Evolutionary conservation across 371 early-diverging fungal species (phyloP).

Genomic region (Batrachochytrium dendrobatidis): DNA sequence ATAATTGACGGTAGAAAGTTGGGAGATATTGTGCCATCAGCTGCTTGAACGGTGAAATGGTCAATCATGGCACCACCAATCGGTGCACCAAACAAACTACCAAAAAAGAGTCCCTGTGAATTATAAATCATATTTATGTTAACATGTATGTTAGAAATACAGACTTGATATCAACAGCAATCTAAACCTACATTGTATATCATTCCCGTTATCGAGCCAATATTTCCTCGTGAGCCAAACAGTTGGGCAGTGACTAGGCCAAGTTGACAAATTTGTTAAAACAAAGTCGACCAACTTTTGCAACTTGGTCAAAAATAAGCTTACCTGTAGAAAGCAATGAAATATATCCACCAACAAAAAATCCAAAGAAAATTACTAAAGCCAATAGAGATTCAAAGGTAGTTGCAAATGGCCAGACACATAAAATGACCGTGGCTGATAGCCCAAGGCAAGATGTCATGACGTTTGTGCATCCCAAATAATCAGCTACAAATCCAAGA

Average conservation of each 20-base stretch:
- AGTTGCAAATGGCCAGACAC: slow-evolving; percentile 59
- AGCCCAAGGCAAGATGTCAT: slow-evolving; percentile 42
- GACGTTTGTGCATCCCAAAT: slow-evolving; percentile 51
- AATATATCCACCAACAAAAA: slow-evolving; percentile 55
- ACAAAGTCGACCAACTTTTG: too few species aligned
- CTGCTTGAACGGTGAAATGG: slow-evolving; percentile 1
- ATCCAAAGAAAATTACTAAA: slow-evolving; percentile 18
- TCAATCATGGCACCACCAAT: slow-evolving; percentile 47
- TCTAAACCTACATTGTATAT: slow-evolving; percentile 45
- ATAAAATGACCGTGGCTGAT: slow-evolving; percentile 41
- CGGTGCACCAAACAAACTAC: slow-evolving; percentile 53
- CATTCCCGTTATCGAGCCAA: slow-evolving; percentile 49
- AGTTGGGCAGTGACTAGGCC: slow-evolving; percentile 44
- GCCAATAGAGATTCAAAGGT: slow-evolving; percentile 16
- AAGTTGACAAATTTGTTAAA: too few species aligned
- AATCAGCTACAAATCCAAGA: slow-evolving; percentile 52
- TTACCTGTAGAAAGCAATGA: slow-evolving; percentile 46
- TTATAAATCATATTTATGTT: too few species aligned
- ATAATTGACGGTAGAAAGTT: slow-evolving; percentile 44
- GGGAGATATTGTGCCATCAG: slow-evolving; percentile 19
- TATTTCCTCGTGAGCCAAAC: slow-evolving; percentile 41
- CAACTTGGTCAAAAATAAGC: too few species aligned
- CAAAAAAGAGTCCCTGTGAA: slow-evolving; percentile 41
- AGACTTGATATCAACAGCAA: too few species aligned
- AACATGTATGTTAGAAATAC: too few species aligned